These are phyloP conservation scores for Thymus mandschuricus DNA, from an alignment of 257 asterid species.

Conservation along the genomic window DNA sequence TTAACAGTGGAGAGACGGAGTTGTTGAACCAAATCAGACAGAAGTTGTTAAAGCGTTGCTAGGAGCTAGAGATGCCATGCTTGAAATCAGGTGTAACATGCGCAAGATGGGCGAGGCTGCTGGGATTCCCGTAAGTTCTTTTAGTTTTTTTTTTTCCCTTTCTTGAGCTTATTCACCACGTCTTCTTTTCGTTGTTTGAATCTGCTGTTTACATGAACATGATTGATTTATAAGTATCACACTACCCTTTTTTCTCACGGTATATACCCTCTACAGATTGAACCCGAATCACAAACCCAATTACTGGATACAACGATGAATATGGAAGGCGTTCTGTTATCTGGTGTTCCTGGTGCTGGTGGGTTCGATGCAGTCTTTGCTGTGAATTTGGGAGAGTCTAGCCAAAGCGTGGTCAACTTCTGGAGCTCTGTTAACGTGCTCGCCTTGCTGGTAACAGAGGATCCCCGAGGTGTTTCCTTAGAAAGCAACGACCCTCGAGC, in stretches of 20 bases:
- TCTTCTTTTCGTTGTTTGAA: background rate
- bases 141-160: background rate
- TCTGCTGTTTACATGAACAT: background rate
- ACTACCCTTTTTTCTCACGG: background rate
- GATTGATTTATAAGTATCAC: background rate
- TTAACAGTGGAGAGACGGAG: slow-evolving; percentile 69
- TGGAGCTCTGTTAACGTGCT: slow-evolving; percentile 87
- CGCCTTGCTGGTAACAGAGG: slow-evolving; percentile 85
- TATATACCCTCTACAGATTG: slow-evolving; percentile 59
- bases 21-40: slow-evolving; percentile 47
- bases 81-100: slow-evolving; percentile 79
- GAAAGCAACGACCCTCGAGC: slow-evolving; percentile 81
- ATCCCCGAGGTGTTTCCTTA: slow-evolving; percentile 78
- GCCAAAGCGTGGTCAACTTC: slow-evolving; percentile 52
- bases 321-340: slow-evolving; percentile 78
- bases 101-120: slow-evolving; percentile 95
- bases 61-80: slow-evolving; percentile 93
- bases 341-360: slow-evolving; percentile 99
- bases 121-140: slow-evolving; percentile 79
- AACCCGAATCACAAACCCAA: slow-evolving; percentile 89
- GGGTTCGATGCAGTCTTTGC: slow-evolving; percentile 97
- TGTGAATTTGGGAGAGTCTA: slow-evolving; percentile 67
- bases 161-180: slow-evolving; percentile 2
- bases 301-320: slow-evolving; percentile 80
- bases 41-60: slow-evolving; percentile 70